Evolutionary conservation across 345 rosid species (phyloP).

Genomic region (Eucalyptus polyanthemos): DNA sequence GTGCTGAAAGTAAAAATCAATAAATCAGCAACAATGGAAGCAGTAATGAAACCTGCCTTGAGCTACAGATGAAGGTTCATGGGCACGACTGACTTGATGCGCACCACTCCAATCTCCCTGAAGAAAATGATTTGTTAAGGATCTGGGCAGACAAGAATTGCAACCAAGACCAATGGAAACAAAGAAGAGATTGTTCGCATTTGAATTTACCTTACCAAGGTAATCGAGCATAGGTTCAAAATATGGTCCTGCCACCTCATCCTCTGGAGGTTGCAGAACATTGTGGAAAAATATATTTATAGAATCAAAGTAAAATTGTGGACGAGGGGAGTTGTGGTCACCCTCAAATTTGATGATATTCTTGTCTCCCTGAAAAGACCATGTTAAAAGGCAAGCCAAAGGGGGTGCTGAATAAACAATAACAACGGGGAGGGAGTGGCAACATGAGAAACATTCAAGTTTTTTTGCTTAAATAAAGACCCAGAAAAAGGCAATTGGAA

Average conservation of each 20-base stretch:
- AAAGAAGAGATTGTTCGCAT: not conserved
- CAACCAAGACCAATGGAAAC: not conserved
- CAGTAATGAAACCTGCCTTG: constrained; percentile 14
- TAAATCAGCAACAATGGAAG: not conserved
- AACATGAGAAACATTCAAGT: not conserved
- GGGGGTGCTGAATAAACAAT: not conserved
- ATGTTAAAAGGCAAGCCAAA: not conserved
- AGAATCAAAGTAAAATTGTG: constrained; percentile 93
- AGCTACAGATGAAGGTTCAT: constrained; percentile 36
- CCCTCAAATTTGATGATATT: constrained; percentile 96
- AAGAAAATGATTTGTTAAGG: constrained; percentile 1
- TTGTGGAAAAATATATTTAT: constrained; percentile 91
- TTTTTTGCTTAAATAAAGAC: not conserved
- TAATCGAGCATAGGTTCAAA: constrained; percentile 53
- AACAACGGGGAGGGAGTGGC: not conserved
- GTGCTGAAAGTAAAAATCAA: not conserved
- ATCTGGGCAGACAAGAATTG: not conserved
- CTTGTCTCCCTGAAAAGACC: constrained; percentile 75
- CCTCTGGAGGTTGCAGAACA: constrained; percentile 88
- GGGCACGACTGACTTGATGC: constrained; percentile 27
- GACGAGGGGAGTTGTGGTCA: constrained; percentile 97
- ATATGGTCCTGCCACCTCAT: constrained; percentile 45
- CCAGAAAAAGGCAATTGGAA: not conserved
- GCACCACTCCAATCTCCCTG: constrained; percentile 59
- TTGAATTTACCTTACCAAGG: constrained; percentile 64